Conservation (phyloP, 1,139 yeast genomes). For the Blastobotrys apis region DNA sequence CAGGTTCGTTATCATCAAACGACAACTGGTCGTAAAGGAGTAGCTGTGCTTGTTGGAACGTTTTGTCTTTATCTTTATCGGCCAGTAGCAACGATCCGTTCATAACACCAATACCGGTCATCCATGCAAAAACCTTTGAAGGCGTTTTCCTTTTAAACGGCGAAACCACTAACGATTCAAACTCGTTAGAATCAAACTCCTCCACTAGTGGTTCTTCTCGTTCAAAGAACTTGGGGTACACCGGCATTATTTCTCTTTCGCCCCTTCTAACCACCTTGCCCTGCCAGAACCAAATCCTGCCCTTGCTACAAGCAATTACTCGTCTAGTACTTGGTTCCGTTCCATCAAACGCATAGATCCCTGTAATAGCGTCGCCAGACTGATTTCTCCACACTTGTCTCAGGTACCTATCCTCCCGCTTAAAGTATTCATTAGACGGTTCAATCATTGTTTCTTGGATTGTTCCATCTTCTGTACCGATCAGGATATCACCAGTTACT, state of each 20-base stretch:
- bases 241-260: constrained; percentile 29
- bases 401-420: constrained; percentile 40
- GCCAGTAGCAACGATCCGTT: constrained; percentile 35
- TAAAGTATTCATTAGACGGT: constrained; percentile 41
- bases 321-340: constrained; percentile 23
- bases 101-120: constrained; percentile 44
- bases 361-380: constrained; percentile 34
- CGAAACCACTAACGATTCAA: constrained; percentile 20
- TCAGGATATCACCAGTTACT: constrained; percentile 46
- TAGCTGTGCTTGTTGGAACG: constrained; percentile 37
- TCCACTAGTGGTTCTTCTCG: constrained; percentile 26
- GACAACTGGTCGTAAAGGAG: constrained; percentile 42
- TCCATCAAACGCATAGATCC: constrained; percentile 30
- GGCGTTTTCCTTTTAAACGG: constrained; percentile 17
- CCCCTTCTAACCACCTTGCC: constrained; percentile 23
- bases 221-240: constrained; percentile 32
- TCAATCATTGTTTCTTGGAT: constrained; percentile 47
- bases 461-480: constrained; percentile 46
- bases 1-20: constrained; percentile 22
- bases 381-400: constrained; percentile 40
- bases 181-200: constrained; percentile 26
- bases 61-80: constrained; percentile 18
- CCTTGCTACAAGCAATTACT: constrained; percentile 37
- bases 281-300: constrained; percentile 42
- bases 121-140: constrained; percentile 40